Conservation (phyloP, 768 basidiomycete species). For the Podaxis carcinomalis region DNA sequence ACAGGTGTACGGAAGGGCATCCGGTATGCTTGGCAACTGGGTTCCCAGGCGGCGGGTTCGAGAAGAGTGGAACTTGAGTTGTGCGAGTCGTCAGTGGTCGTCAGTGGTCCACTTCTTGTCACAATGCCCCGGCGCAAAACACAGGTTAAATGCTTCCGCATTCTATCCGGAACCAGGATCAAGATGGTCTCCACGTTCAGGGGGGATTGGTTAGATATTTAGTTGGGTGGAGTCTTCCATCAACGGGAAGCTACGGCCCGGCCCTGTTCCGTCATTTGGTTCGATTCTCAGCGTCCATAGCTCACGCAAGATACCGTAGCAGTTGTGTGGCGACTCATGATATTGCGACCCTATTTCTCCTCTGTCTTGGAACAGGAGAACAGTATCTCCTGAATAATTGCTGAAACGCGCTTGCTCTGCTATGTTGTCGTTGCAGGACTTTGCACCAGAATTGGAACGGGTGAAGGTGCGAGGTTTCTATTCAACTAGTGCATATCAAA, state of each 20-base stretch:
- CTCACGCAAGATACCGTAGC: neutral
- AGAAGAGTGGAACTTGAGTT: too few relatives aligned
- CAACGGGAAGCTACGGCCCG: neutral
- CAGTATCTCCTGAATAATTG: neutral
- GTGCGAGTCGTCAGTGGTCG: too few relatives aligned
- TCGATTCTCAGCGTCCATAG: neutral
- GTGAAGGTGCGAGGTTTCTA: neutral
- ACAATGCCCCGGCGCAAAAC: too few relatives aligned
- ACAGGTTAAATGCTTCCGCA: too few relatives aligned
- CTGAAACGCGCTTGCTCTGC: neutral
- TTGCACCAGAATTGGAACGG: neutral
- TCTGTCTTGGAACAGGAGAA: neutral
- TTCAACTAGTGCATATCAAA: neutral
- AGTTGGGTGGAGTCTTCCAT: neutral
- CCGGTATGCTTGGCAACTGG: too few relatives aligned
- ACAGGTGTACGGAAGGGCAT: too few relatives aligned
- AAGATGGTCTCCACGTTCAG: too few relatives aligned
- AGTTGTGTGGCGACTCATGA: neutral
- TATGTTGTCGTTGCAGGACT: neutral
- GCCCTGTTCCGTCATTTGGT: neutral
- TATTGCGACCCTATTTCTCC: constrained; percentile 1
- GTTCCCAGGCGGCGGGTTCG: too few relatives aligned
- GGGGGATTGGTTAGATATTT: neutral
- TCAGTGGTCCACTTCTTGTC: too few relatives aligned
- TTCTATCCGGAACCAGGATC: too few relatives aligned